Conservation (phyloP, 495 filamentous ascomycete genomes). For the Sordaria brevicollis region DNA sequence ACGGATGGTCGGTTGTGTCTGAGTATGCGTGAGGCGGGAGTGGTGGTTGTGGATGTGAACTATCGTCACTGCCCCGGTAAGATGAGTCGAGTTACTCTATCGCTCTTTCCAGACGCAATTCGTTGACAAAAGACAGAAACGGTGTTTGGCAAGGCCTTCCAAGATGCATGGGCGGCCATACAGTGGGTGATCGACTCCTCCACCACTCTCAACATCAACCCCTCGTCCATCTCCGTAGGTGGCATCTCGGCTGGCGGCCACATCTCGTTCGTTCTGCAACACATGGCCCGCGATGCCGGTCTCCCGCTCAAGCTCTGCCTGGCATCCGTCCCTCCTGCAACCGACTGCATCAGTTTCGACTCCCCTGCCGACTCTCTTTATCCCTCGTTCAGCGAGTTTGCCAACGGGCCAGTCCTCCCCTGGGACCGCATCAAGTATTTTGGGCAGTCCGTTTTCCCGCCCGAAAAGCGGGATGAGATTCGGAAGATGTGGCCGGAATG, state of each 20-base stretch:
- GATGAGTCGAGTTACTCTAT: neutral
- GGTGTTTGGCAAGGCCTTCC: constrained; percentile 35
- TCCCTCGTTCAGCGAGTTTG: constrained; percentile 33
- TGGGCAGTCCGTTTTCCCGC: constrained; percentile 21
- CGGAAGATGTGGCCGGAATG: constrained; percentile 22
- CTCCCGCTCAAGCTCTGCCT: constrained; percentile 33
- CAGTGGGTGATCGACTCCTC: constrained; percentile 28
- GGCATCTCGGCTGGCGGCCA: constrained; percentile 41
- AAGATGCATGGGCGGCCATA: constrained; percentile 37
- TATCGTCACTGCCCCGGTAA: constrained; percentile 40
- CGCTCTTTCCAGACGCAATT: neutral
- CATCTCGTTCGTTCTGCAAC: constrained; percentile 35
- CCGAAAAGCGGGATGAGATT: constrained; percentile 10
- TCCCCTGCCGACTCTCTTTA: constrained; percentile 35
- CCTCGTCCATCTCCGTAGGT: constrained; percentile 35
- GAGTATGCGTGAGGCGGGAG: constrained; percentile 32
- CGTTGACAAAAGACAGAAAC: constrained; percentile 16
- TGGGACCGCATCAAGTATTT: constrained; percentile 41
- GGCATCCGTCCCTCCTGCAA: constrained; percentile 31
- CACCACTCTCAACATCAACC: constrained; percentile 29
- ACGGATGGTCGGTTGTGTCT: constrained; percentile 35
- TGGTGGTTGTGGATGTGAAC: constrained; percentile 38
- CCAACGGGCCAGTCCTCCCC: constrained; percentile 33
- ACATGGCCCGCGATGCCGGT: constrained; percentile 37
- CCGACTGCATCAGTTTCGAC: constrained; percentile 27